phyloP scores from a whole-genome alignment of 805 yeast species.

The Kazachstania taianensis region DNA sequence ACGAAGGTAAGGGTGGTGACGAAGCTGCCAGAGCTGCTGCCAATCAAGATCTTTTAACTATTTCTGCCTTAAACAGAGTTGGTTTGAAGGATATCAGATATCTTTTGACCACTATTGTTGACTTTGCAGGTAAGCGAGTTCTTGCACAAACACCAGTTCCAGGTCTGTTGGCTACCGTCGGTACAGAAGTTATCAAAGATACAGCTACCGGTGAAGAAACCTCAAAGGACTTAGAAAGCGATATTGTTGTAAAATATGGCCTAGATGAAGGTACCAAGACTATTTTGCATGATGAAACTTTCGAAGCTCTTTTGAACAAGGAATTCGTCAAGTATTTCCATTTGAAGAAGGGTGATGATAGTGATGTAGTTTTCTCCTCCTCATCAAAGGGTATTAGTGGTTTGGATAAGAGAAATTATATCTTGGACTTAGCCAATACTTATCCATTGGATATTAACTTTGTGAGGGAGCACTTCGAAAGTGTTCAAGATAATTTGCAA shows the following conservation, averaged over 20 bases:
- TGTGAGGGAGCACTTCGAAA: slow-evolving; percentile 44
- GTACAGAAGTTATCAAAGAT: slow-evolving; percentile 31
- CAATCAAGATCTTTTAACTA: slow-evolving; percentile 67
- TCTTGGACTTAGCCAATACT: slow-evolving; percentile 74
- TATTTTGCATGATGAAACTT: slow-evolving; percentile 41
- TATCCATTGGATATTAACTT: slow-evolving; percentile 80
- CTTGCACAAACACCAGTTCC: slow-evolving; percentile 95
- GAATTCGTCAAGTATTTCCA: slow-evolving; percentile 66
- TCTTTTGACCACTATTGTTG: slow-evolving; percentile 76
- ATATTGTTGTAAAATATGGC: slow-evolving; percentile 62
- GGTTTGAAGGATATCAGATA: slow-evolving; percentile 57
- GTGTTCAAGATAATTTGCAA: slow-evolving; percentile 29
- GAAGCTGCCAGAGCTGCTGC: slow-evolving; percentile 78
- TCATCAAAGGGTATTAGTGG: slow-evolving; percentile 83
- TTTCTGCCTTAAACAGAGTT: slow-evolving; percentile 55
- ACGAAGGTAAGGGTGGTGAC: slow-evolving; percentile 61
- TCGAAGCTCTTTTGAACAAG: slow-evolving; percentile 44
- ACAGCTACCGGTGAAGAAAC: slow-evolving; percentile 34
- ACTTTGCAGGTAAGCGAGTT: slow-evolving; percentile 79
- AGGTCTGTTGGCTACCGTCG: slow-evolving; percentile 43
- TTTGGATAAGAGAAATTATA: slow-evolving; percentile 72
- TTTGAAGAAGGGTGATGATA: slow-evolving; percentile 38
- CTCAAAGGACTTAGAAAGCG: slow-evolving; percentile 28
- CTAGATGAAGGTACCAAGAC: slow-evolving; percentile 48
- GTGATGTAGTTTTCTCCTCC: slow-evolving; percentile 53